Percentiles rank a stretch among this genome's conserved stretches.
These are phyloP conservation scores for Auriscalpium microsporum DNA, from an alignment of 768 basidiomycete genomes.

Conservation along the genomic window DNA sequence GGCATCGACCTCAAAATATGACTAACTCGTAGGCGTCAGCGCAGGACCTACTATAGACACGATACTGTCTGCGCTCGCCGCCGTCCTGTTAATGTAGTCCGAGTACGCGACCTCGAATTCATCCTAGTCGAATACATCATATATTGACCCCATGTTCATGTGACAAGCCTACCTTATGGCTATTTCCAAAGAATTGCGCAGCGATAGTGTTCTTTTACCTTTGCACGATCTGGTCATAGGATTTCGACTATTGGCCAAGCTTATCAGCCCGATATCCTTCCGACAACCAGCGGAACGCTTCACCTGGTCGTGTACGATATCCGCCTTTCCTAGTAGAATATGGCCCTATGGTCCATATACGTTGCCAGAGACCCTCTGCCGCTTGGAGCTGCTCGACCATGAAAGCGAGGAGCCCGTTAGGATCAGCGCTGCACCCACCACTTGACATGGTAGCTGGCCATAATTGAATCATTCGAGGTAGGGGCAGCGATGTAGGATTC, in stretches of 20 bases:
- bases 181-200: slow-evolving; percentile 57
- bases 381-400: slow-evolving; percentile 43
- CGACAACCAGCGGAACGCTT: background rate
- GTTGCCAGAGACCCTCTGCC: slow-evolving; percentile 51
- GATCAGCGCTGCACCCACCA: slow-evolving; percentile 52
- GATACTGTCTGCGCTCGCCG: slow-evolving; percentile 37
- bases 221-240: slow-evolving; percentile 54
- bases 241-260: slow-evolving; percentile 38
- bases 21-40: slow-evolving; percentile 47
- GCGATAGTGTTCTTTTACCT: slow-evolving; percentile 52
- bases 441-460: no score
- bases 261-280: background rate
- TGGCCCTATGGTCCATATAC: slow-evolving; percentile 59
- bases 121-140: slow-evolving; percentile 27
- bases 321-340: slow-evolving; percentile 43
- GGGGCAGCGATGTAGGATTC: no score
- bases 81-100: slow-evolving; percentile 37
- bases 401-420: slow-evolving; percentile 52
- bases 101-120: slow-evolving; percentile 55
- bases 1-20: background rate
- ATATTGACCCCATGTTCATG: slow-evolving; percentile 44
- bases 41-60: slow-evolving; percentile 49
- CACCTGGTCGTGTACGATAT: slow-evolving; percentile 46
- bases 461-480: no score
- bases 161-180: slow-evolving; percentile 31